Percentiles rank a stretch among this genome's conserved stretches.
Evolutionary conservation across 441 rosid species (phyloP).

Genomic region (Breynia disticha): DNA sequence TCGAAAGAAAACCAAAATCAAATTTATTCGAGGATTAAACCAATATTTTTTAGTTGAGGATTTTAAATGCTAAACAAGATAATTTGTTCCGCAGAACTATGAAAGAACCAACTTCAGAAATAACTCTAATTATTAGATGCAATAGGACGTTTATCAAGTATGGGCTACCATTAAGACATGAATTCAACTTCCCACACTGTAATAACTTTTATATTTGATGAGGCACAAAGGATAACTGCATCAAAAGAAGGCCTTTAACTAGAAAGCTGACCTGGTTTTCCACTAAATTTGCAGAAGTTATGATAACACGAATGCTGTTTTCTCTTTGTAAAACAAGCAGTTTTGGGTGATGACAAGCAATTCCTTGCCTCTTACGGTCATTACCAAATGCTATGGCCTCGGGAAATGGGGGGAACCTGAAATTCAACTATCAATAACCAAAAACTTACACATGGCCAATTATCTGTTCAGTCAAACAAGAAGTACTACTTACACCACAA

Average conservation of each 20-base stretch:
- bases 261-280: conserved; percentile 56
- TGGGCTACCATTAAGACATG: too few relatives aligned
- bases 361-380: conserved; percentile 65
- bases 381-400: conserved; percentile 84
- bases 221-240: not conserved
- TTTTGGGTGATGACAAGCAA: conserved; percentile 97
- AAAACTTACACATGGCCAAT: not conserved
- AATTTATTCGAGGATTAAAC: too few relatives aligned
- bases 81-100: too few relatives aligned
- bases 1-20: too few relatives aligned
- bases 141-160: too few relatives aligned
- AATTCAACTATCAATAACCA: conserved; percentile 1
- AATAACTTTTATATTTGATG: not conserved
- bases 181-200: too few relatives aligned
- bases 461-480: conserved; percentile 1
- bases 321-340: conserved; percentile 75
- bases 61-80: too few relatives aligned
- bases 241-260: conserved; percentile 5
- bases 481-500: conserved; percentile 50
- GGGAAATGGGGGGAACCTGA: conserved; percentile 80
- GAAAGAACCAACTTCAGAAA: too few relatives aligned
- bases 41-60: too few relatives aligned
- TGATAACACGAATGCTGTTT: conserved; percentile 58
- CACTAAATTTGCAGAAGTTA: conserved; percentile 83
- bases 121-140: too few relatives aligned